These are phyloP conservation scores for Microcyclosporella mali DNA, from an alignment of 2,329 filamentous ascomycete genomes.

Conservation along the genomic window DNA sequence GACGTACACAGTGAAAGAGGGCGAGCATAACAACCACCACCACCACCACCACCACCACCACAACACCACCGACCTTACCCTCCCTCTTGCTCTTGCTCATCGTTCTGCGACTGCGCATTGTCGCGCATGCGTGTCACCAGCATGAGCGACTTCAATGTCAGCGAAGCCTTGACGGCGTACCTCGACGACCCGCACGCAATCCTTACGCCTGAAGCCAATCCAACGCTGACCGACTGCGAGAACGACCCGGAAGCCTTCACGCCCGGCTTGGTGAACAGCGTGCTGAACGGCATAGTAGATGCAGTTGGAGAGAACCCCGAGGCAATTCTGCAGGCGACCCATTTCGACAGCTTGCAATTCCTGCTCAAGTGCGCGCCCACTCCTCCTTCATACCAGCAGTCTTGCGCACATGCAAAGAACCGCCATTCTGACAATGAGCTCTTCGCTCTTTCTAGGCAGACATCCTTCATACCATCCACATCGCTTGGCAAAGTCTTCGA, in stretches of 20 bases:
- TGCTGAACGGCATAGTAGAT: constrained; percentile 88
- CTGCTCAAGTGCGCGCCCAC: constrained; percentile 83
- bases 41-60: constrained; percentile 1
- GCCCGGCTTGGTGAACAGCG: constrained; percentile 69
- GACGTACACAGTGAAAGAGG: too few relatives aligned
- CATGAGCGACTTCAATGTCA: constrained; percentile 83
- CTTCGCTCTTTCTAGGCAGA: constrained; percentile 64
- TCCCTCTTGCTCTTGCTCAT: neutral
- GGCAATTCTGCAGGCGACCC: constrained; percentile 67
- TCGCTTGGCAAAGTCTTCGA: constrained; percentile 83
- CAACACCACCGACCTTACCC: neutral
- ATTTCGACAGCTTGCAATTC: constrained; percentile 91
- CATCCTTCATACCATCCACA: constrained; percentile 69
- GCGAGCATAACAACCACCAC: neutral
- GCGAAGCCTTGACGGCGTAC: constrained; percentile 92
- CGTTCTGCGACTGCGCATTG: constrained; percentile 1
- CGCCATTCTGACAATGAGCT: constrained; percentile 56
- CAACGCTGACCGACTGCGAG: constrained; percentile 82
- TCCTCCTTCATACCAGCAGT: constrained; percentile 35
- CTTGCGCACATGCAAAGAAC: constrained; percentile 23
- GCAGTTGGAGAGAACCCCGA: constrained; percentile 88
- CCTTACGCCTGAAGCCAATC: constrained; percentile 77
- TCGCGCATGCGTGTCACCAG: constrained; percentile 38
- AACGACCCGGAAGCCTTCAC: constrained; percentile 81
- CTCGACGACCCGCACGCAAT: constrained; percentile 85